Base-by-base conservation (phyloP, 441 rosid genomes). In the Jatropha podagrica region DNA sequence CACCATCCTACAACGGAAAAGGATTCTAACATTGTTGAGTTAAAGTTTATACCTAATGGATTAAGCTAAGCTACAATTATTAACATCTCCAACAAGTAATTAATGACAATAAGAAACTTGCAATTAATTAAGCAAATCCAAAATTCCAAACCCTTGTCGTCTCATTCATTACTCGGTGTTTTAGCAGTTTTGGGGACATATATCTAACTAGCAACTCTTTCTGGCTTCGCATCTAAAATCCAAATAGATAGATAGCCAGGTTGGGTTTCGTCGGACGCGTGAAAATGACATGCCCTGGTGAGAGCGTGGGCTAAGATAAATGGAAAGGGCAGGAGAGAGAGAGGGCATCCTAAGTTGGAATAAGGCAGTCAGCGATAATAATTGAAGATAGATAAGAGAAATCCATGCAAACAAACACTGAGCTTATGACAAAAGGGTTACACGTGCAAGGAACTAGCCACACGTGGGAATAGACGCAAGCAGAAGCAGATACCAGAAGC, bases 341-440 rank as follows among this genome's bases (percentile, higher is more conserved):
- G 55, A 10, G 41, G 73, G 87, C 74, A 79, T 83, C 82, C 80
- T 64, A 79, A 80, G 84, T 76, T 48, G 49, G 44, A 65, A 69
- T 26, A 17, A 38, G 68, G 40, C 64, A 64, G 71, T 68, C 49
- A 32, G 68, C 15, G 38, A 51, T 78, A 79, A 80, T 83, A 83
- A 80, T 83, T 78, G 75, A 75, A 66, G 69, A 74, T 7, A 55
- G 54, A 65, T 44, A 46, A 23, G 37, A 13, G 46, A 9, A 15
- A 26, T 51, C 54, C 73, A 71, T 65, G 72, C 76, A 77, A 37
- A 66, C 18, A 65, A 74, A 55, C 38, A 68, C 79, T 67, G 75
- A 58, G 0, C 27, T 60, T 23, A 46, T n/a, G 56, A 79, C 81
- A 66, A 48, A 26, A 55, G 75, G 40, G 65, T 54, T 76, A 49